Percentiles rank a stretch among this genome's conserved stretches.
These are phyloP conservation scores for Lupinus albus DNA, from an alignment of 306 rosid genomes.

Conservation along the genomic window DNA sequence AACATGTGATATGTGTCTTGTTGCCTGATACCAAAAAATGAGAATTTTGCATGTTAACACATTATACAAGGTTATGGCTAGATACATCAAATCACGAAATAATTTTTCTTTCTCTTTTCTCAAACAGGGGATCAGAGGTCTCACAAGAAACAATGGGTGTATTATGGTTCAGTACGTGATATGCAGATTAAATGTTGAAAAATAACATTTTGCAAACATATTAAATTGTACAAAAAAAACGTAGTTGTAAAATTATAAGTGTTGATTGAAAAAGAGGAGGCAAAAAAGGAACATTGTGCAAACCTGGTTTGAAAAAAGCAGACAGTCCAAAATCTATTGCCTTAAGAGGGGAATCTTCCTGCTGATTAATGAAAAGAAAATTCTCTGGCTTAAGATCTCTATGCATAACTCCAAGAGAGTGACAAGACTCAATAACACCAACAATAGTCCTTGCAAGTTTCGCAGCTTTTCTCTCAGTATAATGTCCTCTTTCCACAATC, in stretches of 20 bases:
- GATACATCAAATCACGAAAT: no score
- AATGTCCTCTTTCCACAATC: slow-evolving; percentile 73
- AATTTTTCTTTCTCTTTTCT: no score
- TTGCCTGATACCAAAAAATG: no score
- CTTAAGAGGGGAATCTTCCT: slow-evolving; percentile 80
- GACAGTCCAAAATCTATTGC: slow-evolving; percentile 94
- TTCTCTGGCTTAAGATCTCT: slow-evolving; percentile 96
- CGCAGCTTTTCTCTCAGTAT: slow-evolving; percentile 81
- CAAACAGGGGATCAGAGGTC: no score
- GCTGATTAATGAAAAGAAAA: slow-evolving; percentile 71
- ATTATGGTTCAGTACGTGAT: no score
- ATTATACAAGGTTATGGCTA: no score
- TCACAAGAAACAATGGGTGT: no score
- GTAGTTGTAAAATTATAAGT: background rate
- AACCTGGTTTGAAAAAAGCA: slow-evolving; percentile 91
- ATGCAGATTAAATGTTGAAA: no score
- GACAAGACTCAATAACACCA: slow-evolving; percentile 85
- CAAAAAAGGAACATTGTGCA: background rate
- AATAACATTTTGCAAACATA: no score
- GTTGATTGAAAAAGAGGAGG: slow-evolving; percentile 3
- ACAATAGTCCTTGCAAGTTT: slow-evolving; percentile 68
- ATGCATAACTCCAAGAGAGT: slow-evolving; percentile 93
- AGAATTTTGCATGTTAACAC: no score
- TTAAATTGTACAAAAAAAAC: no score
- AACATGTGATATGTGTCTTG: no score